Evolutionary conservation across 78 protist species (phyloP).

Genomic region (Pigoraptor vietnamica): DNA sequence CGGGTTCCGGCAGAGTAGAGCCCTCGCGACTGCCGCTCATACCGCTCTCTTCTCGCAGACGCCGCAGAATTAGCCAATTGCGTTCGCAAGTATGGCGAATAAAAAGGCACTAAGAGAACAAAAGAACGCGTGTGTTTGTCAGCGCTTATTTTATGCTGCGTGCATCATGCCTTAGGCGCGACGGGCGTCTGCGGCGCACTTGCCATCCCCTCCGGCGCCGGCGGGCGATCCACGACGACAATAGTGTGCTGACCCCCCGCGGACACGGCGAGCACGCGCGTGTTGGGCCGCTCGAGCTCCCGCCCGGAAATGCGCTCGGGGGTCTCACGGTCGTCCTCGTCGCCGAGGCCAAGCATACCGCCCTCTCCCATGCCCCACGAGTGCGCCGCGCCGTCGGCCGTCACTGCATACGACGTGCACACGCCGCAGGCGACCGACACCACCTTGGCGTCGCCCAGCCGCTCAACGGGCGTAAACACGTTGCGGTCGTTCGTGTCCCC

Average conservation of each 20-base stretch:
- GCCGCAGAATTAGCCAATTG: no score
- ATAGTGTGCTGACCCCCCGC: conserved; percentile 9
- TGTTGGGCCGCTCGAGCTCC: neutral
- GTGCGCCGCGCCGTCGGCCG: conserved; percentile 5
- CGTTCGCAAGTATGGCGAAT: no score
- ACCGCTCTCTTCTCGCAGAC: neutral
- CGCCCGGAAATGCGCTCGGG: neutral
- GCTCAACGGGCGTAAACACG: neutral
- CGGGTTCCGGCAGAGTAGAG: neutral
- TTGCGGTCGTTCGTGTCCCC: conserved; percentile 5
- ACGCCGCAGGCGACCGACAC: conserved; percentile 1
- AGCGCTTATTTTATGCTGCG: no score
- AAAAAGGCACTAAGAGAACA: no score
- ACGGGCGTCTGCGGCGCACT: neutral
- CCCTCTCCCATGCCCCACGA: conserved; percentile 30
- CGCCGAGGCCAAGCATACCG: conserved; percentile 17
- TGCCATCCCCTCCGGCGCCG: neutral
- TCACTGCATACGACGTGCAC: neutral
- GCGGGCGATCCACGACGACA: neutral
- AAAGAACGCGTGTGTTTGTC: no score
- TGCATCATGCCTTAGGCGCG: no score
- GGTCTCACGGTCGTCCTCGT: neutral
- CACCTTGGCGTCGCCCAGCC: neutral
- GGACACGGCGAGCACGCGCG: neutral
- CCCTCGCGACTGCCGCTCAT: no score